Evolutionary conservation across 2,329 filamentous ascomycete genomes (phyloP).

Genomic region (Chrysoporthe deuterocubensis): DNA sequence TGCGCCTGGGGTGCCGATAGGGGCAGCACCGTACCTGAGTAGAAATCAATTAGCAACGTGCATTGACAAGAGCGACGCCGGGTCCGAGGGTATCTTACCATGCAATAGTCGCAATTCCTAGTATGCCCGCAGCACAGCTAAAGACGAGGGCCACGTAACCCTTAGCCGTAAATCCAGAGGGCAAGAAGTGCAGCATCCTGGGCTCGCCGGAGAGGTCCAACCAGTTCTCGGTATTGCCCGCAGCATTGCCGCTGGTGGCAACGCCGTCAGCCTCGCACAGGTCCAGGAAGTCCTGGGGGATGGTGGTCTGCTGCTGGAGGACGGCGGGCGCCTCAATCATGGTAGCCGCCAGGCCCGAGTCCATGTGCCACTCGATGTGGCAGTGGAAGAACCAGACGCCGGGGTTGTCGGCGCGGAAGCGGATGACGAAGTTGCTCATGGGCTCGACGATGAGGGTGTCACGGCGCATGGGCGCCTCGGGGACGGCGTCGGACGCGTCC

Average conservation of each 20-base stretch:
- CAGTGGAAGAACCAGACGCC: conserved; percentile 58
- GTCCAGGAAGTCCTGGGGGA: conserved; percentile 50
- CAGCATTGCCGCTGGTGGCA: conserved; percentile 70
- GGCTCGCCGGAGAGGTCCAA: conserved; percentile 51
- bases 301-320: conserved; percentile 52
- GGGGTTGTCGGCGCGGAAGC: conserved; percentile 70
- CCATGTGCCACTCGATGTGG: conserved; percentile 62
- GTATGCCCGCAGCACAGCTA: conserved; percentile 69
- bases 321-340: conserved; percentile 44
- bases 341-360: conserved; percentile 50
- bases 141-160: conserved; percentile 78
- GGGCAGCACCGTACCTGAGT: no score
- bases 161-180: conserved; percentile 70
- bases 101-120: conserved; percentile 69
- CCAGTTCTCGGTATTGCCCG: conserved; percentile 67
- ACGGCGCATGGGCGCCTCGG: conserved; percentile 63
- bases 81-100: conserved; percentile 59
- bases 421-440: conserved; percentile 68
- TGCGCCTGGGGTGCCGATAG: no score
- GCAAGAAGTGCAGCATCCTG: conserved; percentile 50
- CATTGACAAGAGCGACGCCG: conserved; percentile 25
- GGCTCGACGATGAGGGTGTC: conserved; percentile 71
- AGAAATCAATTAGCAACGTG: no score
- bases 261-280: conserved; percentile 53
- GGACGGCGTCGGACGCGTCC: conserved; percentile 43